These are phyloP conservation scores for Xylaria acuta DNA, from an alignment of 495 filamentous ascomycete genomes.

Conservation along the genomic window DNA sequence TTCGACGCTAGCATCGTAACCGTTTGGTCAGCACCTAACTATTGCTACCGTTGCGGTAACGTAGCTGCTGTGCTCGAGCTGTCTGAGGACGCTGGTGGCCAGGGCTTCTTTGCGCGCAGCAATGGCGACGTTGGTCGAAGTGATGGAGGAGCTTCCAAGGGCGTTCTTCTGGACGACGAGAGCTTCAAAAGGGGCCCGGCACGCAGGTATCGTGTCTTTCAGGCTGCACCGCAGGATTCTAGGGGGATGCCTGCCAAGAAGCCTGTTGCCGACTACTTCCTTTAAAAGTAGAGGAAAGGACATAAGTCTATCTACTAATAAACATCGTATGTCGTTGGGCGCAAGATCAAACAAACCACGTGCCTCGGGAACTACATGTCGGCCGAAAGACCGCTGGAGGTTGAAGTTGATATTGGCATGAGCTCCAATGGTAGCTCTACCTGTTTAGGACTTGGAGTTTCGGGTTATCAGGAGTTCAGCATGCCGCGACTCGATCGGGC, in stretches of 20 bases:
- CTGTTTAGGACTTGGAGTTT: conserved; percentile 5
- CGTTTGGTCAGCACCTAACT: conserved; percentile 97
- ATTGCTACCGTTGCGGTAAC: conserved; percentile 97
- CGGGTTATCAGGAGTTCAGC: conserved; percentile 15
- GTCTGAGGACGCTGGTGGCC: conserved; percentile 78
- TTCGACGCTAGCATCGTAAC: conserved; percentile 94
- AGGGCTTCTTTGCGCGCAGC: conserved; percentile 76
- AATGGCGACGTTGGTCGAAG: conserved; percentile 78
- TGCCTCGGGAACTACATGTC: not conserved
- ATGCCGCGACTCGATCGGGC: not conserved
- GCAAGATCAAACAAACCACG: not conserved
- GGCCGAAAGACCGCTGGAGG: not conserved
- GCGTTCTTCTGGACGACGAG: conserved; percentile 50
- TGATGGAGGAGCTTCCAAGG: conserved; percentile 42
- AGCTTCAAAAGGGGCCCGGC: conserved; percentile 71
- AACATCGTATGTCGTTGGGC: not conserved
- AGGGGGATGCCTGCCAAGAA: conserved; percentile 99
- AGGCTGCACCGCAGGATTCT: conserved; percentile 94
- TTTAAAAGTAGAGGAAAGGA: conserved; percentile 50
- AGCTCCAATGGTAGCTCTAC: not conserved
- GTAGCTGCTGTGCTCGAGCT: conserved; percentile 95
- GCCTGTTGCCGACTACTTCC: conserved; percentile 95
- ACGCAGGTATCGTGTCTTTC: conserved; percentile 92
- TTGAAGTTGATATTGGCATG: conserved; percentile 9
- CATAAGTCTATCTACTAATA: not conserved